These are phyloP conservation scores for Nadsonia commutata DNA, from an alignment of 1,139 yeast genomes.

Conservation along the genomic window DNA sequence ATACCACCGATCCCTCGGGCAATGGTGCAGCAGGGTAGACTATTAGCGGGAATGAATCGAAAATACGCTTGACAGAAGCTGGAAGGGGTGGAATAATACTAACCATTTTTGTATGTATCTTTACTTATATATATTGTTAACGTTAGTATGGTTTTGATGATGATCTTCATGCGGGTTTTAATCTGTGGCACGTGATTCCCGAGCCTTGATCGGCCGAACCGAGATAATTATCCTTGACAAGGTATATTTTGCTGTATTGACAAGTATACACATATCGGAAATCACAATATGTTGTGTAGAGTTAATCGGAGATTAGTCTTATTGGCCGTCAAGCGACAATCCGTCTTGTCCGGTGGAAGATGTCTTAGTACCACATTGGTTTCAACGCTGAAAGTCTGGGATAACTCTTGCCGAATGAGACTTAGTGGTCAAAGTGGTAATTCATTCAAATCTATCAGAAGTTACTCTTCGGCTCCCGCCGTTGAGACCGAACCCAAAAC, in stretches of 20 bases:
- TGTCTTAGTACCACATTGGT: too few relatives aligned
- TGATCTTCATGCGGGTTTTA: neutral
- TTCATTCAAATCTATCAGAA: neutral
- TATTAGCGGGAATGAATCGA: conserved; percentile 4
- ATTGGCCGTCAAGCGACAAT: neutral
- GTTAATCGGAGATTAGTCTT: neutral
- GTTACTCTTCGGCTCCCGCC: neutral
- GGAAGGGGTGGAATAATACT: conserved; percentile 1
- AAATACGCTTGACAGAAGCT: conserved; percentile 2
- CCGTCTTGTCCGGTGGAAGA: too few relatives aligned
- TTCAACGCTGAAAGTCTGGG: too few relatives aligned
- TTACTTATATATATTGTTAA: neutral
- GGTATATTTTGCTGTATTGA: neutral
- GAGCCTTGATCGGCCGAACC: neutral
- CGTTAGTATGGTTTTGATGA: neutral
- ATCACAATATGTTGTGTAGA: neutral
- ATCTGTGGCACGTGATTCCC: neutral
- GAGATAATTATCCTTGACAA: neutral
- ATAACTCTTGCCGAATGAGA: too few relatives aligned
- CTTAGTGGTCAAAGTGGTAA: too few relatives aligned
- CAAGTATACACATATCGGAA: too few relatives aligned
- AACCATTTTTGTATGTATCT: conserved; percentile 1
- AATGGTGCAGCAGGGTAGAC: conserved; percentile 3
- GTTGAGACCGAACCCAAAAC: neutral
- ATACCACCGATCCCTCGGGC: conserved; percentile 1